A percentile compares a stretch with the other conserved stretches of the same genome.
These are phyloP conservation scores for Raddia distichophylla DNA, from an alignment of 176 grass and related monocot species.

Conservation along the genomic window DNA sequence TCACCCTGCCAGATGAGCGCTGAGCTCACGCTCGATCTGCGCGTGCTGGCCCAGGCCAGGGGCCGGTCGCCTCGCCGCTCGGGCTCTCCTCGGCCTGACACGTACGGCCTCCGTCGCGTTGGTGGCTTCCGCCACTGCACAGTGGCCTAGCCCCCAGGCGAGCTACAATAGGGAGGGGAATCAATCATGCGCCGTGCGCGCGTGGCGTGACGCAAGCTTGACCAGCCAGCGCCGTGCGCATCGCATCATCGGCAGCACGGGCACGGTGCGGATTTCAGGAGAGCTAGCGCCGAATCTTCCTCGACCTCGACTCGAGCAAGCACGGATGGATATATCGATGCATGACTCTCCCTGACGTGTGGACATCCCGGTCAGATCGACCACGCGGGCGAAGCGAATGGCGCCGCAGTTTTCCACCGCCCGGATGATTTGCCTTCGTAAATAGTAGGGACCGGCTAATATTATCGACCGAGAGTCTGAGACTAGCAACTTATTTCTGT, in stretches of 20 bases:
- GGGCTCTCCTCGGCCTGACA: background rate
- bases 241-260: background rate
- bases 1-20: background rate
- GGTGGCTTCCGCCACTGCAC: background rate
- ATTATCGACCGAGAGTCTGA: too few relatives aligned
- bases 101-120: background rate
- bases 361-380: background rate
- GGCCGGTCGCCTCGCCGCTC: background rate
- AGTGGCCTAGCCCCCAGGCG: background rate
- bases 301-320: background rate
- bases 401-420: background rate
- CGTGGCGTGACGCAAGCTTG: background rate
- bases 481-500: too few relatives aligned
- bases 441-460: too few relatives aligned
- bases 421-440: too few relatives aligned
- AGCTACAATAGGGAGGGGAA: background rate
- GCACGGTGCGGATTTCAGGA: background rate
- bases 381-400: background rate
- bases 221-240: background rate
- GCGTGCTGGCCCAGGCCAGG: background rate
- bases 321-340: background rate
- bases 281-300: background rate
- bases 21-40: background rate
- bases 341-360: background rate
- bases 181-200: background rate